phyloP scores from a whole-genome alignment of 2,329 filamentous ascomycete species.

The Gaeumannomyces sp. region DNA sequence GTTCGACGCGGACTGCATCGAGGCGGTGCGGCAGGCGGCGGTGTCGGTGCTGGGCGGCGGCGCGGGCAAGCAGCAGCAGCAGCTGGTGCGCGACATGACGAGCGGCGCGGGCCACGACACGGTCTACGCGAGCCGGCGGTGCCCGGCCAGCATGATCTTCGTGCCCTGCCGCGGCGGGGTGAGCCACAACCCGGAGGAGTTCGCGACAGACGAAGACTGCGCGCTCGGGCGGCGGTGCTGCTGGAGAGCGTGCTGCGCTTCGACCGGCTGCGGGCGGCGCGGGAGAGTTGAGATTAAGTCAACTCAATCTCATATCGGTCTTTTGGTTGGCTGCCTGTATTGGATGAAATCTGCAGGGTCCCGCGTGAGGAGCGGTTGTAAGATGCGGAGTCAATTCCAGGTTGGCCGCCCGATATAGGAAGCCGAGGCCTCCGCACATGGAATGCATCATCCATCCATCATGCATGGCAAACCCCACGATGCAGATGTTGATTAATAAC shows the following conservation, averaged over 20 bases:
- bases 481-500: background rate
- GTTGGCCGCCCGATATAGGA: no score
- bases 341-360: no score
- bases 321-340: no score
- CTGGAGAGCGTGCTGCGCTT: constrained; percentile 26
- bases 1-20: constrained; percentile 63
- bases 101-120: constrained; percentile 42
- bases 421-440: no score
- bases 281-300: background rate
- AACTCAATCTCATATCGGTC: no score
- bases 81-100: constrained; percentile 29
- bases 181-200: constrained; percentile 59
- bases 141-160: constrained; percentile 62
- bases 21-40: constrained; percentile 55
- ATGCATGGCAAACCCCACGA: background rate
- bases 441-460: no score
- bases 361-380: background rate
- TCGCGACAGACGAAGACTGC: constrained; percentile 54
- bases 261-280: constrained; percentile 14
- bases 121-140: constrained; percentile 52
- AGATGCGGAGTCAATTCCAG: background rate
- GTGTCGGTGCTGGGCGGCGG: constrained; percentile 50
- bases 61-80: constrained; percentile 14
- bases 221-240: constrained; percentile 44
- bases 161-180: constrained; percentile 57